phyloP scores from a whole-genome alignment of 768 basidiomycete species.

The Mycena alexandri region DNA sequence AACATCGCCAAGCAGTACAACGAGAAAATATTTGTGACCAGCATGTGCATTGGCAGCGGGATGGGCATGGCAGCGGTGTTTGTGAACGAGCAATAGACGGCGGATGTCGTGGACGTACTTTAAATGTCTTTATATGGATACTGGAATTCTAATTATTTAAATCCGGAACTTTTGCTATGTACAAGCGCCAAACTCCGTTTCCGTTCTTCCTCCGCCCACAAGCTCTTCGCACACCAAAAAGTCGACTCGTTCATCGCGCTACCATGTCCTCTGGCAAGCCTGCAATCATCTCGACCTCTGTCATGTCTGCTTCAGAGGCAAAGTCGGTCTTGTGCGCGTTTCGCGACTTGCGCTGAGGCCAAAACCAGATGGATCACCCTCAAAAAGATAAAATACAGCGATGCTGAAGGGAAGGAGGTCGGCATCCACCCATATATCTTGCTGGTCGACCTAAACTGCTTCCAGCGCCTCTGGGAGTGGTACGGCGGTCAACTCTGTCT shows the following conservation, averaged over 20 bases:
- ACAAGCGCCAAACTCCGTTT: neutral
- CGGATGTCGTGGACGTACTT: constrained; percentile 7
- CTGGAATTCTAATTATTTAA: constrained; percentile 3
- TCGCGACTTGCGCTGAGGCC: neutral
- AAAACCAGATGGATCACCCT: constrained; percentile 83
- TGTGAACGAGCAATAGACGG: constrained; percentile 85
- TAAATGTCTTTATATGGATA: neutral
- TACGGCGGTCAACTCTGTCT: neutral
- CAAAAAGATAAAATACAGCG: constrained; percentile 84
- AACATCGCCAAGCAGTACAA: constrained; percentile 84
- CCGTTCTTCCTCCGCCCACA: neutral
- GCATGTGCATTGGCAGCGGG: constrained; percentile 92
- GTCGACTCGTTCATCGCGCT: constrained; percentile 1
- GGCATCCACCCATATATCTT: constrained; percentile 31
- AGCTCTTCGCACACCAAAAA: neutral
- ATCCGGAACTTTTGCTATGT: neutral
- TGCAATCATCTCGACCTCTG: constrained; percentile 61
- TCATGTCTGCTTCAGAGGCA: constrained; percentile 67
- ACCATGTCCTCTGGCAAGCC: constrained; percentile 33
- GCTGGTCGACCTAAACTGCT: constrained; percentile 16
- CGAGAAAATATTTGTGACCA: constrained; percentile 85
- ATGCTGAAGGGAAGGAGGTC: constrained; percentile 83
- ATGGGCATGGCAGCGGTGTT: constrained; percentile 94
- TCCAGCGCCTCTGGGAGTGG: constrained; percentile 87
- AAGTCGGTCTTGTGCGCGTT: constrained; percentile 56